A percentile compares a stretch with the other conserved stretches of the same genome.
These are phyloP conservation scores for Kokia cookei DNA, from an alignment of 441 rosid genomes.

Conservation along the genomic window DNA sequence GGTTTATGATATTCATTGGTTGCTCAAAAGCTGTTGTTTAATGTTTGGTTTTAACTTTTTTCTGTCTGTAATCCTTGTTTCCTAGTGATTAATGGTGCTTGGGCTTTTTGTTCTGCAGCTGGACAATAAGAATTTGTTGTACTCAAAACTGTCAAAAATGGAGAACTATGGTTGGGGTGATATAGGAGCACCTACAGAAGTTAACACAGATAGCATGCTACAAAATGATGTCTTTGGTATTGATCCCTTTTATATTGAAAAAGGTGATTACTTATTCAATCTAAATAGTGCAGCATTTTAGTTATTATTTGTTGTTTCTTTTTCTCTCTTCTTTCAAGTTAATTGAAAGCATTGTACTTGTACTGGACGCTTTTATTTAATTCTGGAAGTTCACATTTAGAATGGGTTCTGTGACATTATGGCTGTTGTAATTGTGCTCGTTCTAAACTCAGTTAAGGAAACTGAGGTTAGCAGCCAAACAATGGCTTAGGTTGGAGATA, in stretches of 20 bases:
- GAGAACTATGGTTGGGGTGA: constrained; percentile 88
- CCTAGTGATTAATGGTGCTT: constrained; percentile 6
- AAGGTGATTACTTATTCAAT: constrained; percentile 39
- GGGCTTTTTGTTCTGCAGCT: constrained; percentile 38
- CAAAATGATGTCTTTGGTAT: constrained; percentile 61
- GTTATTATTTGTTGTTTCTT: background rate
- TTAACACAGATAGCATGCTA: constrained; percentile 39
- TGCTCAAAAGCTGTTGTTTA: background rate
- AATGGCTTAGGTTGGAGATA: background rate
- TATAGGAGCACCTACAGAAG: constrained; percentile 27
- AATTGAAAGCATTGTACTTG: background rate
- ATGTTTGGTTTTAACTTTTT: background rate
- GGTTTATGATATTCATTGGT: background rate
- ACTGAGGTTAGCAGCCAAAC: background rate
- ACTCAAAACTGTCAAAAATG: constrained; percentile 40
- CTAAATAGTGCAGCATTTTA: background rate
- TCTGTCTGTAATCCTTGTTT: background rate
- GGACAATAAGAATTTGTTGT: constrained; percentile 18
- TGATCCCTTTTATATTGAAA: constrained; percentile 73
- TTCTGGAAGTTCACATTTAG: background rate
- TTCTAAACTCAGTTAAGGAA: background rate
- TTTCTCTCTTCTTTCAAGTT: background rate
- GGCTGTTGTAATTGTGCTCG: background rate
- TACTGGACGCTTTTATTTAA: background rate
- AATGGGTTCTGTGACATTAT: background rate